Conservation (phyloP, 2,329 filamentous ascomycete genomes). For the Aspergillus pseudoviridinutans region DNA sequence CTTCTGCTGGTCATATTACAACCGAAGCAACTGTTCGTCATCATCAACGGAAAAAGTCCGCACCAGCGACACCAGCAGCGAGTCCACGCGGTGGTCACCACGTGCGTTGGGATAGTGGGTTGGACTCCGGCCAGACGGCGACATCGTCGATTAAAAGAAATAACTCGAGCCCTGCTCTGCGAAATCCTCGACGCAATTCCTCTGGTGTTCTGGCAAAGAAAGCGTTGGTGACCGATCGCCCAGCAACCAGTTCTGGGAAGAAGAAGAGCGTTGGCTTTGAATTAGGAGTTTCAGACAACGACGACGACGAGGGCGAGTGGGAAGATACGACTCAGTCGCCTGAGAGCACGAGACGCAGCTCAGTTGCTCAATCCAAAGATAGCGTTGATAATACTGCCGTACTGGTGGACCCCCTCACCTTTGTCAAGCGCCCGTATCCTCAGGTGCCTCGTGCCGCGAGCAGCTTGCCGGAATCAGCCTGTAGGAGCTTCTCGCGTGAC, state of each 20-base stretch:
- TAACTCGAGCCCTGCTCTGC: slow-evolving; percentile 40
- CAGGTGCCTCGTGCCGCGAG: slow-evolving; percentile 37
- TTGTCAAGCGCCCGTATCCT: slow-evolving; percentile 39
- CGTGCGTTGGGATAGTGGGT: slow-evolving; percentile 42
- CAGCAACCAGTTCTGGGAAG: slow-evolving; percentile 32
- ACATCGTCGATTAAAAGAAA: slow-evolving; percentile 43
- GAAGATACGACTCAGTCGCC: slow-evolving; percentile 48
- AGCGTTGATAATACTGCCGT: slow-evolving; percentile 32
- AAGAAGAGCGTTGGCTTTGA: slow-evolving; percentile 48
- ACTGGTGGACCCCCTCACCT: slow-evolving; percentile 37
- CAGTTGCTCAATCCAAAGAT: slow-evolving; percentile 34
- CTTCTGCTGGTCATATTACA: slow-evolving; percentile 28
- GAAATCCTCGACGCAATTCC: slow-evolving; percentile 28
- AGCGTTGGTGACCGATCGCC: slow-evolving; percentile 31
- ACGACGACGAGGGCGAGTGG: slow-evolving; percentile 47
- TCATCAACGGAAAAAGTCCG: slow-evolving; percentile 46
- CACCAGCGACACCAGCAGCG: slow-evolving; percentile 40
- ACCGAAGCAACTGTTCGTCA: slow-evolving; percentile 30
- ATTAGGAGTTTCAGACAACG: slow-evolving; percentile 40
- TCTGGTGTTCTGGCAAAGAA: slow-evolving; percentile 39
- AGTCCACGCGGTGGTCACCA: slow-evolving; percentile 37
- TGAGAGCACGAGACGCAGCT: slow-evolving; percentile 45
- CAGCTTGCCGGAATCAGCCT: slow-evolving; percentile 37
- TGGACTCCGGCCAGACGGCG: slow-evolving; percentile 31
- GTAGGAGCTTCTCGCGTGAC: slow-evolving; percentile 27